phyloP scores from a whole-genome alignment of 2,329 filamentous ascomycete species.

The Clonostachys chloroleuca region DNA sequence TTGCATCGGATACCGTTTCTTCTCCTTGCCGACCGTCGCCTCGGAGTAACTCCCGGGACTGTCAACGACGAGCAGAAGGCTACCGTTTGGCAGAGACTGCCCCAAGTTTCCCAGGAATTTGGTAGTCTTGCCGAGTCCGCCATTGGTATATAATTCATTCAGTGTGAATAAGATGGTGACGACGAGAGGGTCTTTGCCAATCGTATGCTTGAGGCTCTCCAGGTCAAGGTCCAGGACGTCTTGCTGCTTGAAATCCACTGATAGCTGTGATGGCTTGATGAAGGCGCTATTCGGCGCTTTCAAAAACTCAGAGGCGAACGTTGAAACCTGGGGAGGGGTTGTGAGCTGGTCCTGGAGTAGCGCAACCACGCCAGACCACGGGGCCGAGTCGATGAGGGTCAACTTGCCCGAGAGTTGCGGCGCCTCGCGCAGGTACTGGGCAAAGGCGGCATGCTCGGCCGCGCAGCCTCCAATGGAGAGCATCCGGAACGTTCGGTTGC shows the following conservation, averaged over 20 bases:
- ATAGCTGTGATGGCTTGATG: constrained; percentile 29
- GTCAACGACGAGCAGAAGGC: constrained; percentile 80
- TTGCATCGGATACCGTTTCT: constrained; percentile 81
- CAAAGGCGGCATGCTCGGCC: constrained; percentile 56
- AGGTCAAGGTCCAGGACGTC: constrained; percentile 41
- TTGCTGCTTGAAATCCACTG: constrained; percentile 34
- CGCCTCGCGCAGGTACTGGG: constrained; percentile 29
- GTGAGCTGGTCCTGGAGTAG: constrained; percentile 55
- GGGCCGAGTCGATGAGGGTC: constrained; percentile 74
- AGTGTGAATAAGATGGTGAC: constrained; percentile 90
- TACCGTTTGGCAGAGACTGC: constrained; percentile 46
- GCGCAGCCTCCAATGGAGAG: constrained; percentile 53
- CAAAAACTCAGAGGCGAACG: constrained; percentile 44
- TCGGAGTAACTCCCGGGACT: constrained; percentile 93
- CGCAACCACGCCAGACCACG: constrained; percentile 64
- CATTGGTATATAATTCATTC: constrained; percentile 86
- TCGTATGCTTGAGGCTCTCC: constrained; percentile 20
- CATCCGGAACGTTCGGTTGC: constrained; percentile 14
- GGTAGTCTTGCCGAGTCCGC: constrained; percentile 69
- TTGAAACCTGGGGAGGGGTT: constrained; percentile 41
- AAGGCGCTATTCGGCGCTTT: constrained; percentile 39
- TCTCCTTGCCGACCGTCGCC: constrained; percentile 60
- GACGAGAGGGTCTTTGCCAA: constrained; percentile 39
- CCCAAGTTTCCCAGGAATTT: constrained; percentile 69
- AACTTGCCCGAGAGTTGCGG: constrained; percentile 30